Percentiles rank a stretch among this genome's conserved stretches.
Conservation (phyloP, 352 stramenopile genomes). For the Pythium grandisporangium region DNA sequence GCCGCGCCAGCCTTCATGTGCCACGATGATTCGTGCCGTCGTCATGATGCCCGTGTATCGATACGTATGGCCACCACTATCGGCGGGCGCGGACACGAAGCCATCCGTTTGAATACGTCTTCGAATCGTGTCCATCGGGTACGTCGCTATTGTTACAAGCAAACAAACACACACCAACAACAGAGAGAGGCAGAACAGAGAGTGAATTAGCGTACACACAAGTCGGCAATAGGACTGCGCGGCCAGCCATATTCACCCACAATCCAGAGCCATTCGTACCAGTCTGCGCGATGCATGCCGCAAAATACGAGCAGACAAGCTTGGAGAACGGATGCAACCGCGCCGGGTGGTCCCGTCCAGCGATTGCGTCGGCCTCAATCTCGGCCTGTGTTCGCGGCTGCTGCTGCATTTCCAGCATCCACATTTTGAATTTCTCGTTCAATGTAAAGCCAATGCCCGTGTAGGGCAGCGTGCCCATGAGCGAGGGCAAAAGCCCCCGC, state of each 20-base stretch:
- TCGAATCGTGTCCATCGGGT: conserved; percentile 80
- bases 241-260: no score
- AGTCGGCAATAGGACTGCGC: no score
- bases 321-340: conserved; percentile 67
- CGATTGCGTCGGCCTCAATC: no score
- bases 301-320: conserved; percentile 79
- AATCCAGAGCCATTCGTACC: no score
- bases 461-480: conserved; percentile 79
- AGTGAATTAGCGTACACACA: no score
- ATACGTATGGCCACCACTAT: conserved; percentile 15
- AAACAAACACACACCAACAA: conserved; percentile 1
- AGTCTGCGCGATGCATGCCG: conserved; percentile 77
- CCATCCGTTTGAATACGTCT: conserved; percentile 79
- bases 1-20: conserved; percentile 67
- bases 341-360: conserved; percentile 12
- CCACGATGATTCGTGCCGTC: conserved; percentile 60
- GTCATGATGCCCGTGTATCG: conserved; percentile 63
- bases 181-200: no score
- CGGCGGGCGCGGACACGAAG: conserved; percentile 37
- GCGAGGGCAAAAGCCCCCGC: conserved; percentile 58
- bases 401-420: conserved; percentile 16
- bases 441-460: conserved; percentile 80
- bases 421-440: conserved; percentile 80
- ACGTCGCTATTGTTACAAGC: conserved; percentile 36
- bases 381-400: no score